These are phyloP conservation scores for Malus fusca DNA, from an alignment of 306 rosid genomes.

Conservation along the genomic window DNA sequence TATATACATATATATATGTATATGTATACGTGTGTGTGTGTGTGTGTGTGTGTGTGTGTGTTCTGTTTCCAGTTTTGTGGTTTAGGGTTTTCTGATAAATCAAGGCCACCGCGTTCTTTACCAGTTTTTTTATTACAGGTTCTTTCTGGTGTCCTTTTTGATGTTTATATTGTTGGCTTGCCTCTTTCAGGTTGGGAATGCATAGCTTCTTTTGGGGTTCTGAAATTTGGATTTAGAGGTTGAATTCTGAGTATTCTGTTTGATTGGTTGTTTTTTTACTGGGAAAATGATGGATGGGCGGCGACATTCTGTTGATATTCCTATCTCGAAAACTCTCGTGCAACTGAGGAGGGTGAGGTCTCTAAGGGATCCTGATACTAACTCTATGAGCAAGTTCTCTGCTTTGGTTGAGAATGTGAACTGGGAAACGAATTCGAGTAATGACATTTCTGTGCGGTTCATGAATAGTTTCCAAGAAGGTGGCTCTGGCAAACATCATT, in stretches of 20 bases:
- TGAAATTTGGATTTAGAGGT: conserved; percentile 11
- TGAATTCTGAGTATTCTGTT: not conserved
- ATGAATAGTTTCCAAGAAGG: conserved; percentile 27
- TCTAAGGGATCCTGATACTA: conserved; percentile 80
- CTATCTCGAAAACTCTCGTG: conserved; percentile 66
- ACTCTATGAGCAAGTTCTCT: conserved; percentile 54
- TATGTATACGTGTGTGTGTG: not conserved
- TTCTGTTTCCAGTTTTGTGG: not conserved
- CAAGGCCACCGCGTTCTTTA: not conserved
- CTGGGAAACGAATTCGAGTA: conserved; percentile 59
- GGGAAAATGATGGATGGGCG: conserved; percentile 58
- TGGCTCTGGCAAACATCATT: conserved; percentile 24
- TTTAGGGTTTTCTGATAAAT: not conserved
- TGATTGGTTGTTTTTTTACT: not conserved
- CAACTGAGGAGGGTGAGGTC: conserved; percentile 86
- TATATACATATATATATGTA: not conserved
- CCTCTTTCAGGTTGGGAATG: conserved; percentile 7
- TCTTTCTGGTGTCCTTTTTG: not conserved
- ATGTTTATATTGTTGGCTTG: conserved; percentile 6
- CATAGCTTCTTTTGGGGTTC: conserved; percentile 3
- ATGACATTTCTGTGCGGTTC: conserved; percentile 49
- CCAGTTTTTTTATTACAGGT: conserved; percentile 9
- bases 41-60: not conserved
- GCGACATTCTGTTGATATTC: conserved; percentile 81
- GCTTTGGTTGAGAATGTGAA: conserved; percentile 48